Base-by-base conservation (phyloP, 106 monocot genomes). In the Acorus gramineus region DNA sequence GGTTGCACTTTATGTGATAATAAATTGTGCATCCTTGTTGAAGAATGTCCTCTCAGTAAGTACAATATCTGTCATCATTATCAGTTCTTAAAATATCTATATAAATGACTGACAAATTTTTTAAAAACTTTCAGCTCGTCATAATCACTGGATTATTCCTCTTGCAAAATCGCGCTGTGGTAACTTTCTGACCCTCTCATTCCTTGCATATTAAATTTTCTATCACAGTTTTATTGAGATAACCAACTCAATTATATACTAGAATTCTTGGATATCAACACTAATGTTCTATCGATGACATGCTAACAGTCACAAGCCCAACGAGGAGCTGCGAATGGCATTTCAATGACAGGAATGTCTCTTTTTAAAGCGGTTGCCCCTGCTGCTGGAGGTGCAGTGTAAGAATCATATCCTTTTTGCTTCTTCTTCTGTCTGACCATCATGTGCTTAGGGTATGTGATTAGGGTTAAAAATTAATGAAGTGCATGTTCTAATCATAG, bases 11-110 rank as follows among this genome's bases (percentile, higher is more conserved):
- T 13, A 13, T 11, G 46, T 94, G 14, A 50, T 71, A 60, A 51
- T 86, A 0, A 84, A 73, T 68, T 75, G 49, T 78, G 86, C 81
- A 66, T 84, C 94, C 53, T 61, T 86, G 46, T 4, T 84, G 68
- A 89, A 84, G 79, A 84, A 73, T 71, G 51, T 80, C 70, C 56
- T 94, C 8, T 68, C 77, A 14, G 94, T 94, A 49, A 86, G 94
- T 89, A 56, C 44, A 62, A 9, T 42, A 57, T 53, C 8, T 51
- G 7, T 63, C 51, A 9, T 52, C n/a, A 7, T 4, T 8, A 43
- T 43, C 53, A 9, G 52, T 4, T 43, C 28, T 3, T 42, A 2
- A 12, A 5, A 44, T 43, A 6, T 13, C 10, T 59, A 52, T 54
- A 13, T 14, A 9, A 6, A 53, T 71, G 44, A 5, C 44, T n/a